Percentiles rank a stretch among this genome's conserved stretches.
Conservation (phyloP, 192 early-diverging fungal genomes). For the Entophlyctis helioformis region DNA sequence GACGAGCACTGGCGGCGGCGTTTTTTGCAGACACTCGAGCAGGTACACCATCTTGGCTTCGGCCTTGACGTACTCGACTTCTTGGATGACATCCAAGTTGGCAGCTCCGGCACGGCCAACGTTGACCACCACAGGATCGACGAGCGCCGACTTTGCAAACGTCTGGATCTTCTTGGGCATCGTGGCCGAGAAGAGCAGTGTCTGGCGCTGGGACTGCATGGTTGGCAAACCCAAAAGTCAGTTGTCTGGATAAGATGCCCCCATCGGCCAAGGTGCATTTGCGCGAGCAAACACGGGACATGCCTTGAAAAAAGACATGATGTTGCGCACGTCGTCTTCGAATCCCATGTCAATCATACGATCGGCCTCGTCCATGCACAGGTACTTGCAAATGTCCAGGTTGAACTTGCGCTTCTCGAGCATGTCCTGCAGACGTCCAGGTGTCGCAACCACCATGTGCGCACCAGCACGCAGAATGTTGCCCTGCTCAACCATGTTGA, state of each 20-base stretch:
- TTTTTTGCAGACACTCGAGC: constrained; percentile 93
- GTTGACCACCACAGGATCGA: constrained; percentile 87
- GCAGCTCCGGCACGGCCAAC: constrained; percentile 95
- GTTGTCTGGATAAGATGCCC: no score
- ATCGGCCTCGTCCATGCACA: constrained; percentile 98
- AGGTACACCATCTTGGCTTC: constrained; percentile 92
- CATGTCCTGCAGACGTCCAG: constrained; percentile 90
- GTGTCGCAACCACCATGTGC: constrained; percentile 93
- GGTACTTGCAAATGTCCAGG: constrained; percentile 67
- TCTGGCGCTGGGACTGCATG: constrained; percentile 74
- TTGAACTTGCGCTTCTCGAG: constrained; percentile 76
- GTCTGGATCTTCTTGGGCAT: constrained; percentile 99
- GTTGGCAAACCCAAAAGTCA: constrained; percentile 1
- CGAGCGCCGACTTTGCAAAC: constrained; percentile 81
- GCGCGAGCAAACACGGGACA: not conserved
- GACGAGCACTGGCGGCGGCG: constrained; percentile 85
- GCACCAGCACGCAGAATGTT: constrained; percentile 64
- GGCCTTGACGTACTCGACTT: constrained; percentile 94
- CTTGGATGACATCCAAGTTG: constrained; percentile 92
- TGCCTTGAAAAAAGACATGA: constrained; percentile 84
- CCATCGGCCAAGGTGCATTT: no score
- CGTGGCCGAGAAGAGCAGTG: constrained; percentile 88
- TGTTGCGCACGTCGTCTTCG: constrained; percentile 90
- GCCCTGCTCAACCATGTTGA: constrained; percentile 80
- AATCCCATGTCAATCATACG: constrained; percentile 99